phyloP scores from a whole-genome alignment of 768 basidiomycete species.

The Termitomyces sp. region DNA sequence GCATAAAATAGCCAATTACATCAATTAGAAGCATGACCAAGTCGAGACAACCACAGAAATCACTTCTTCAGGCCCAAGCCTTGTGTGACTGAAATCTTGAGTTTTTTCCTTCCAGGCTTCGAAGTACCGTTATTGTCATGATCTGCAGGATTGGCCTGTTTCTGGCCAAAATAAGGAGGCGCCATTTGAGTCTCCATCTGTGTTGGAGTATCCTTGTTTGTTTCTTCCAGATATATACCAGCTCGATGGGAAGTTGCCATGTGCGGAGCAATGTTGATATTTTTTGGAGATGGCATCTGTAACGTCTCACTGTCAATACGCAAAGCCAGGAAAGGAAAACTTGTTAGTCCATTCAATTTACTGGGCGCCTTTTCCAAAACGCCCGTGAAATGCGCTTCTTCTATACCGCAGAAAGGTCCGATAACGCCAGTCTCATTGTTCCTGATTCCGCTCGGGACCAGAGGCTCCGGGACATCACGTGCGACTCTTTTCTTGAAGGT shows the following conservation, averaged over 20 bases:
- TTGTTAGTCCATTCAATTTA: constrained; percentile 53
- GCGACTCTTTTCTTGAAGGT: constrained; percentile 19
- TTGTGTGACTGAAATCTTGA: constrained; percentile 67
- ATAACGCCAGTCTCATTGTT: constrained; percentile 48
- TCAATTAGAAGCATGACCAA: background rate
- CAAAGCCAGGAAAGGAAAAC: constrained; percentile 8
- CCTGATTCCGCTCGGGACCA: constrained; percentile 53
- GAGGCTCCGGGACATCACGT: constrained; percentile 16
- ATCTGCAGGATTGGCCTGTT: constrained; percentile 28
- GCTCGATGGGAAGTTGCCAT: background rate
- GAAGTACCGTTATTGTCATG: constrained; percentile 15
- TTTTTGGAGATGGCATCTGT: constrained; percentile 5
- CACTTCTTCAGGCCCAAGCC: constrained; percentile 75
- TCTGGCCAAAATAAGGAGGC: constrained; percentile 18
- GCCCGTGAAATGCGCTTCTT: constrained; percentile 48
- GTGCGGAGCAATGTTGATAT: constrained; percentile 9
- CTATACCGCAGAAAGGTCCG: constrained; percentile 29
- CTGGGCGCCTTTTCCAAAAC: constrained; percentile 45
- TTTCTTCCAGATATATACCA: constrained; percentile 5
- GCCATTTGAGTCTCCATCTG: constrained; percentile 26
- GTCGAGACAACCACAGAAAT: constrained; percentile 4
- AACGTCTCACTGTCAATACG: constrained; percentile 5
- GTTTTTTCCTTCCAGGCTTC: constrained; percentile 53
- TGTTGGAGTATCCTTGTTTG: constrained; percentile 26
- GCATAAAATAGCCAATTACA: background rate